These are phyloP conservation scores for Suillus subalutaceus DNA, from an alignment of 768 basidiomycete species.

Conservation along the genomic window DNA sequence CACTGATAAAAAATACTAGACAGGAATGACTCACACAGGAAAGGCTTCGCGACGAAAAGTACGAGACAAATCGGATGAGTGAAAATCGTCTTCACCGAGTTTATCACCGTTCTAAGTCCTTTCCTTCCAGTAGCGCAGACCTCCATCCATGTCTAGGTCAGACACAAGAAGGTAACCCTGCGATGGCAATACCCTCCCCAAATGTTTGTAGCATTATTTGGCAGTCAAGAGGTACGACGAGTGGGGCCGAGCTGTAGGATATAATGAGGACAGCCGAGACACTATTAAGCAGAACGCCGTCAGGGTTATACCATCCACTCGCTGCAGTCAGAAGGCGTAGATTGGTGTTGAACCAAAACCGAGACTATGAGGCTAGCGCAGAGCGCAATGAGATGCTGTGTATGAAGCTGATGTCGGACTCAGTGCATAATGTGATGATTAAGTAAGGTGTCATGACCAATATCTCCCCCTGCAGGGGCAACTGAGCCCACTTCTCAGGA, in stretches of 20 bases:
- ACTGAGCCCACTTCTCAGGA: no score
- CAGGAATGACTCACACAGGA: slow-evolving; percentile 26
- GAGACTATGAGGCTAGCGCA: no score
- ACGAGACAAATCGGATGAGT: slow-evolving; percentile 20
- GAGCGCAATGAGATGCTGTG: no score
- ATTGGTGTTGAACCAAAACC: no score
- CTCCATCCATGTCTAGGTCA: no score
- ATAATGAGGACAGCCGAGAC: slow-evolving; percentile 30
- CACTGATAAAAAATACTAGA: neutral
- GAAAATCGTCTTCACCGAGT: slow-evolving; percentile 27
- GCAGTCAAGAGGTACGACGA: no score
- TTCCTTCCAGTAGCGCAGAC: slow-evolving; percentile 18
- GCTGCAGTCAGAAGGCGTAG: no score
- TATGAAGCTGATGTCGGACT: no score
- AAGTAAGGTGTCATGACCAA: no score
- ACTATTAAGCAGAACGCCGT: slow-evolving; percentile 24
- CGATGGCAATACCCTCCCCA: slow-evolving; percentile 18
- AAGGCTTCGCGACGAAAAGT: slow-evolving; percentile 24
- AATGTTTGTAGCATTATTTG: no score
- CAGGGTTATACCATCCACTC: slow-evolving; percentile 21
- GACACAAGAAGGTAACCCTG: slow-evolving; percentile 24
- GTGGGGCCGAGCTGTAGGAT: slow-evolving; percentile 27
- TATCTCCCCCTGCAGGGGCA: no score
- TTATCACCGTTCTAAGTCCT: slow-evolving; percentile 18
- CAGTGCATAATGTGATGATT: no score